Percentiles rank a stretch among this genome's conserved stretches.
phyloP scores from a whole-genome alignment of 441 rosid genomes.

The Jatropha multifida region DNA sequence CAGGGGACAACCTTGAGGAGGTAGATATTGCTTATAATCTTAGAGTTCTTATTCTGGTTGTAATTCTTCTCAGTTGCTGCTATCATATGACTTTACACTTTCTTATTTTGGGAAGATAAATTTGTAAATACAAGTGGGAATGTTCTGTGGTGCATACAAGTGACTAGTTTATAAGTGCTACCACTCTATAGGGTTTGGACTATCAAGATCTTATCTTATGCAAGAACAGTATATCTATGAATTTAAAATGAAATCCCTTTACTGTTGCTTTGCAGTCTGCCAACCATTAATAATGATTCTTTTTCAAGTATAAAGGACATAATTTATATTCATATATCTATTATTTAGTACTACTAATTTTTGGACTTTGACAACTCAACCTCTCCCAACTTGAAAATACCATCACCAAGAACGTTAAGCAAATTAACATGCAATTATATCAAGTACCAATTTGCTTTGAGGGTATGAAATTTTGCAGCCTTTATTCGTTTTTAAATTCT shows the following conservation, averaged over 20 bases:
- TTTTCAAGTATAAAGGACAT: not conserved
- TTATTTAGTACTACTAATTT: no score
- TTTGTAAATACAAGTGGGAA: conserved; percentile 15
- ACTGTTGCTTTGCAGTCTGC: not conserved
- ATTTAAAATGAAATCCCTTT: not conserved
- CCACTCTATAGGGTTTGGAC: not conserved
- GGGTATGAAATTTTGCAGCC: no score
- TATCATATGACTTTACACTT: not conserved
- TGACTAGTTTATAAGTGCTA: not conserved
- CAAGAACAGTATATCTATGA: not conserved
- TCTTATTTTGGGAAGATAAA: conserved; percentile 2
- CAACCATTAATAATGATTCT: not conserved
- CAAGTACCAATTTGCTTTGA: no score
- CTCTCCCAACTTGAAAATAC: no score
- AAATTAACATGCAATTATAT: no score
- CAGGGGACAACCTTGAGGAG: conserved; percentile 10
- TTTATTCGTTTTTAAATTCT: no score
- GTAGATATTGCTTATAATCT: not conserved
- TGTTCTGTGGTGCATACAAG: not conserved
- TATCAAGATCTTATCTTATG: not conserved
- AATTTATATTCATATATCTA: not conserved
- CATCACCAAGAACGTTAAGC: no score
- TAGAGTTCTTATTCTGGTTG: not conserved
- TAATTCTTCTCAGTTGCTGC: not conserved
- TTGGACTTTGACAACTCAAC: no score